A percentile compares a stretch with the other conserved stretches of the same genome.
Conservation (phyloP, 106 monocot genomes). For the Allium sativum region DNA sequence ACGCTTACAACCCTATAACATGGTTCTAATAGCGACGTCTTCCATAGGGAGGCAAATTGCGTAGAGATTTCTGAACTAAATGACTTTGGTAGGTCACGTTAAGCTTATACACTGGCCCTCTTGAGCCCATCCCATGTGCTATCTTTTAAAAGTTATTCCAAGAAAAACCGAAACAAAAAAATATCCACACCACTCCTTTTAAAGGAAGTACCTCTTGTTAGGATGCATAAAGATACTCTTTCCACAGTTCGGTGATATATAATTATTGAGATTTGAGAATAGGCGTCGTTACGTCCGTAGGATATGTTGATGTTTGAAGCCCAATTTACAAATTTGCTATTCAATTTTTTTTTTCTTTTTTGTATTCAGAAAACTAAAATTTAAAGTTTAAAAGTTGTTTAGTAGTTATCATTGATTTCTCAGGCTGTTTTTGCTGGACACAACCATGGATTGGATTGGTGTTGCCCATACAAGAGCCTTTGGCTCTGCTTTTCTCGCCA, state of each 20-base stretch:
- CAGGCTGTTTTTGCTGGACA: constrained; percentile 89
- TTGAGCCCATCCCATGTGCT: constrained; percentile 11
- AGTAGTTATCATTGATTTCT: neutral
- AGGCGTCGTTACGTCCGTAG: no score
- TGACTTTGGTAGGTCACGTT: constrained; percentile 7
- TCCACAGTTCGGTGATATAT: no score
- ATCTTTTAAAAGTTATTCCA: neutral
- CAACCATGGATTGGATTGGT: constrained; percentile 93
- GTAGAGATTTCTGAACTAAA: neutral
- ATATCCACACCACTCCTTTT: no score
- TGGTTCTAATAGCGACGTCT: neutral
- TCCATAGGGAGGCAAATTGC: neutral
- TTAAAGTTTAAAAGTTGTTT: no score
- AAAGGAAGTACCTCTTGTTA: no score
- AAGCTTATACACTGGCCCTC: neutral
- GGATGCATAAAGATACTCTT: no score
- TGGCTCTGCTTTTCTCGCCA: constrained; percentile 93
- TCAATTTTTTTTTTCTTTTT: no score
- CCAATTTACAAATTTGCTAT: no score
- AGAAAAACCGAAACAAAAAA: neutral
- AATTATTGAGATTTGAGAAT: no score
- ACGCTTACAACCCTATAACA: no score
- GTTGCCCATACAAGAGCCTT: constrained; percentile 63
- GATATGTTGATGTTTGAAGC: no score
- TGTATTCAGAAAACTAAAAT: no score